These are phyloP conservation scores for Bjerkandera adusta DNA, from an alignment of 1,284 basidiomycete genomes.

Conservation along the genomic window DNA sequence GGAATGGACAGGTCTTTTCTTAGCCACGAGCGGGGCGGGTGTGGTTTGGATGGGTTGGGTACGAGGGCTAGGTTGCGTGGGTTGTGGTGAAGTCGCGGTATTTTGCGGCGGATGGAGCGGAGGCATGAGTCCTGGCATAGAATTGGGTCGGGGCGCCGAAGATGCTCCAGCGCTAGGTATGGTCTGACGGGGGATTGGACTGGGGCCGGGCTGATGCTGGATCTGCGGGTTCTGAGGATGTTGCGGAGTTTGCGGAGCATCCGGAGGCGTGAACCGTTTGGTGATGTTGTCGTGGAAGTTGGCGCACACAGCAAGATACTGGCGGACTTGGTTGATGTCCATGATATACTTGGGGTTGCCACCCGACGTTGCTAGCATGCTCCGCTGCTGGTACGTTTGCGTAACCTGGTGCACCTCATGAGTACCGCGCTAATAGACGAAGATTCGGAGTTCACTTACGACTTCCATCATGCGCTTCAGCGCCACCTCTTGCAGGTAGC, in stretches of 20 bases:
- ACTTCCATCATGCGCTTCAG: slow-evolving; percentile 50
- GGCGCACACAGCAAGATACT: not conserved
- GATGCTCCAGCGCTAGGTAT: not conserved
- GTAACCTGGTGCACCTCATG: slow-evolving; percentile 38
- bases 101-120: not conserved
- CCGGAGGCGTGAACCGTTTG: too few species aligned
- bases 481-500: slow-evolving; percentile 42
- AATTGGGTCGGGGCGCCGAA: not conserved
- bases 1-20: slow-evolving; percentile 11
- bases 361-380: slow-evolving; percentile 35
- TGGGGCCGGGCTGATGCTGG: too few species aligned
- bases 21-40: slow-evolving; percentile 4
- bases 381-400: slow-evolving; percentile 50
- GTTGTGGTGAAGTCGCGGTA: slow-evolving; percentile 9
- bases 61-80: slow-evolving; percentile 12
- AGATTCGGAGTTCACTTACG: slow-evolving; percentile 36
- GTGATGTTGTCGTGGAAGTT: not conserved
- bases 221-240: too few species aligned
- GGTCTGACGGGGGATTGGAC: not conserved
- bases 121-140: not conserved
- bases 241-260: too few species aligned
- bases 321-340: slow-evolving; percentile 40
- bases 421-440: slow-evolving; percentile 10
- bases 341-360: slow-evolving; percentile 50
- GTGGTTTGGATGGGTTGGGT: slow-evolving; percentile 3